Base-by-base conservation (phyloP, 2,329 filamentous ascomycete species). In the Cytospora chrysosperma region DNA sequence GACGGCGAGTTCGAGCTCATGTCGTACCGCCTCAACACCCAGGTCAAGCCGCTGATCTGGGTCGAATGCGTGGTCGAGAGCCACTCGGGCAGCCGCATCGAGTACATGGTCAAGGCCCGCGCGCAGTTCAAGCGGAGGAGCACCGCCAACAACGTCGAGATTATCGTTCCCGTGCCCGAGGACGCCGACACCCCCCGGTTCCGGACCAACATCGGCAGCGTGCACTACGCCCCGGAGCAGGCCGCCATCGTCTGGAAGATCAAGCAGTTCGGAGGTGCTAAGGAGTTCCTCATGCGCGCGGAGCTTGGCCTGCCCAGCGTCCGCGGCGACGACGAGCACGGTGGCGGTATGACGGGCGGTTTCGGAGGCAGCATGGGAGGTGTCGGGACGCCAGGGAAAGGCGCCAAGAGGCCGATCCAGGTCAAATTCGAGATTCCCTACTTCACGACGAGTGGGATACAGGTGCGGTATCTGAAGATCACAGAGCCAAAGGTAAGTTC, bases 351-450 rank as follows among this genome's bases (percentile, higher is more conserved):
- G 94, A 98, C 94, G 69, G 94, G 94, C 72, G 94, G 94, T 0
- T 97, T 97, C 72, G 94, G 94, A 67, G 94, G 94, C 24, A 97
- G 92, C 74, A 97, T 97, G 93, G 94, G 94, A 64, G 94, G 94
- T 68, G 86, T 95, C 30, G 88, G 85, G n/a, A 84, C 87, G 5
- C 76, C 78, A 24, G 88, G 87, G 64, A 98, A 98, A 80, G 91
- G 91, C 24, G 85, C 86, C 63, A 99, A 98, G 84, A 83, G 95
- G 70, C 95, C 95, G 0, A 99, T 99, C 72, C 94, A 93, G 76
- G 95, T 99, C 80, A 99, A 99, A 81, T 99, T 99, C 75, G 95
- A 99, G 81, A 99, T 99, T 74, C 95, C 95, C n/a, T 99, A 99
- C 79, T 99, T 99, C 76, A 99, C 95, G n/a, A 99, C 96, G 3